These are phyloP conservation scores for Suillus subluteus DNA, from an alignment of 768 basidiomycete genomes.

Conservation along the genomic window DNA sequence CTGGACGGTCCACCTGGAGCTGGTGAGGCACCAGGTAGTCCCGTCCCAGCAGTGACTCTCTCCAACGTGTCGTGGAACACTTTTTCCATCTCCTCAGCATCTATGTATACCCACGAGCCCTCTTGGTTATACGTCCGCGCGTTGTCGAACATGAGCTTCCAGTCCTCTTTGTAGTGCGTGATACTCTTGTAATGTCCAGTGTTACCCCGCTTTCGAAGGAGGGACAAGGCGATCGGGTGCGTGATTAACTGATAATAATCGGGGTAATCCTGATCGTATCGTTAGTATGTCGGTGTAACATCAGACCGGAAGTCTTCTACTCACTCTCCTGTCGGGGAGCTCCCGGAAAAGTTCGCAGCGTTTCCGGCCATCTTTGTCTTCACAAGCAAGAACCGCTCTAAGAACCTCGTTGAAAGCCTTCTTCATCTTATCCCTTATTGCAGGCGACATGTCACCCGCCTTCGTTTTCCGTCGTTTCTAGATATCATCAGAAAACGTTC, in stretches of 20 bases:
- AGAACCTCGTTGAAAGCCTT: constrained; percentile 79
- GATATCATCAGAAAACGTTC: constrained; percentile 7
- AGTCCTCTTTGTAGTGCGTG: constrained; percentile 73
- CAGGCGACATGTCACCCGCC: constrained; percentile 56
- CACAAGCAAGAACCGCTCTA: constrained; percentile 71
- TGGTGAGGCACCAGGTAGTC: constrained; percentile 72
- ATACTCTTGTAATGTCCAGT: constrained; percentile 75
- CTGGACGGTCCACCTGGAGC: constrained; percentile 31
- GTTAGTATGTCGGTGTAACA: constrained; percentile 19
- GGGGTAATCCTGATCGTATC: constrained; percentile 70
- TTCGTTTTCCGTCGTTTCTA: constrained; percentile 90
- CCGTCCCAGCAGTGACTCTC: constrained; percentile 64
- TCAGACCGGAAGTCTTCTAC: constrained; percentile 20
- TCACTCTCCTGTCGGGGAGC: constrained; percentile 76
- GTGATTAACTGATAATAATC: constrained; percentile 91
- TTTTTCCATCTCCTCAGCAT: constrained; percentile 94
- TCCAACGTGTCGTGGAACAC: constrained; percentile 77
- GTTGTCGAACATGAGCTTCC: constrained; percentile 92
- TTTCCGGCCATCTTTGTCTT: constrained; percentile 74
- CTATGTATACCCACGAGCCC: constrained; percentile 92
- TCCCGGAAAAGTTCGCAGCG: constrained; percentile 89
- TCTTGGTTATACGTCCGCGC: constrained; percentile 94
- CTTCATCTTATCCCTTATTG: constrained; percentile 77
- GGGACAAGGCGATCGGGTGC: constrained; percentile 85
- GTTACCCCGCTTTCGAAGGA: constrained; percentile 78